Base-by-base conservation (phyloP, 1,284 basidiomycete genomes). In the Rhodotorula sp. region DNA sequence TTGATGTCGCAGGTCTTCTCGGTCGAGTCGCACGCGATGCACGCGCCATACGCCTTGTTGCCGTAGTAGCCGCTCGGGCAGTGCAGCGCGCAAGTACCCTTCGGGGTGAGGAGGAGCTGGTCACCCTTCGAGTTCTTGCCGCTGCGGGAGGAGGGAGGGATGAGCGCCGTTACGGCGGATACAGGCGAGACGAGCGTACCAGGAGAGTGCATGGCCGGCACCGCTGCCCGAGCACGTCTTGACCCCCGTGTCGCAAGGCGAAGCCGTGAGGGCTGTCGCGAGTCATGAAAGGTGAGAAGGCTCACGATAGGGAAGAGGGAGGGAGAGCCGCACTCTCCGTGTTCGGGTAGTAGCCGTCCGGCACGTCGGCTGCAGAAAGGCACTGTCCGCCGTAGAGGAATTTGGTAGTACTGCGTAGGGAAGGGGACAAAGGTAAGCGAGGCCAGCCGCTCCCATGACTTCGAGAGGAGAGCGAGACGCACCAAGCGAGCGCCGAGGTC, bases 21-120 rank as follows among this genome's bases (percentile, higher is more conserved):
- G 9, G 36, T 56, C 41, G 58, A 60, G 29, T 41, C 58, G 41
- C 39, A 44, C 58, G 29, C 29, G 27, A 46, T n/a, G 41, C 55
- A 60, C n/a, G 17, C 39, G 57, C 25, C 27, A 17, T 44, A 10
- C 36, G 36, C 36, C 34, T 46, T 34, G 58, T 60, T 27, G 44
- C 29, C 58, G 58, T 60, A 60, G 12, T 15, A 48, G 6, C 44
- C n/a, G 9, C 8, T 21, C 19, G 29, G 58, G 41, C 58, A 60
- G 29, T 34, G 41, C n/a, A 44, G 19, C 17, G 27, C 41, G 29
- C 58, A 60, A 0, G 9, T 34, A 21, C 58, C 58, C 29, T 32
- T 44, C 5, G 41, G 27, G 21, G 58, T 60, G 44, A 60, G 58
- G 58, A 60, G n/a, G 58, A 34, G 29, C 32, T 60, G 58, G 29